A percentile compares a stretch with the other conserved stretches of the same genome.
Evolutionary conservation across 371 early-diverging fungal species (phyloP).

Genomic region (Mucor sp.): DNA sequence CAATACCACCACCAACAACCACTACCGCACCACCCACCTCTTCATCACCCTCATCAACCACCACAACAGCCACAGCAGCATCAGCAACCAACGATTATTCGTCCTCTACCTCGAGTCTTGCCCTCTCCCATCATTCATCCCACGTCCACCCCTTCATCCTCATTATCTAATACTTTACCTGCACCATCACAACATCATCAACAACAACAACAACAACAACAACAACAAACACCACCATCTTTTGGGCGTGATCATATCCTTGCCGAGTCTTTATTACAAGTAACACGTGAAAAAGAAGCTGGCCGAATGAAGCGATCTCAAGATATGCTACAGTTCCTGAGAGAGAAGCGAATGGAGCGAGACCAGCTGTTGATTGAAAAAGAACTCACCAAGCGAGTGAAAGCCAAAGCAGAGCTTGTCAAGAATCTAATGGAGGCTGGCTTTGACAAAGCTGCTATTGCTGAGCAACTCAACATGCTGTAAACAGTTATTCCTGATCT

Average conservation of each 20-base stretch:
- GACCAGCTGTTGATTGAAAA: conserved; percentile 47
- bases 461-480: conserved; percentile 39
- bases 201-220: background rate
- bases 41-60: background rate
- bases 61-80: background rate
- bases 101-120: conserved; percentile 30
- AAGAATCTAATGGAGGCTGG: conserved; percentile 47
- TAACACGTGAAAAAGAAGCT: conserved; percentile 48
- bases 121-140: conserved; percentile 12
- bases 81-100: conserved; percentile 19
- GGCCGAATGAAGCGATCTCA: conserved; percentile 46
- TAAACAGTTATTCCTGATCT: conserved; percentile 5
- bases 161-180: background rate
- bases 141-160: background rate
- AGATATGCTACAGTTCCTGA: conserved; percentile 44
- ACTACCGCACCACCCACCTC: background rate
- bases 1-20: background rate
- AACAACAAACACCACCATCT: conserved; percentile 1
- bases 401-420: conserved; percentile 50
- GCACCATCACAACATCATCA: conserved; percentile 1
- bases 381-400: conserved; percentile 44
- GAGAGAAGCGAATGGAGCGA: conserved; percentile 44
- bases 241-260: conserved; percentile 19
- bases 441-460: conserved; percentile 45
- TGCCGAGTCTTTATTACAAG: conserved; percentile 39